phyloP scores from a whole-genome alignment of 179 eudicot genomes.

The Silene coronaria region DNA sequence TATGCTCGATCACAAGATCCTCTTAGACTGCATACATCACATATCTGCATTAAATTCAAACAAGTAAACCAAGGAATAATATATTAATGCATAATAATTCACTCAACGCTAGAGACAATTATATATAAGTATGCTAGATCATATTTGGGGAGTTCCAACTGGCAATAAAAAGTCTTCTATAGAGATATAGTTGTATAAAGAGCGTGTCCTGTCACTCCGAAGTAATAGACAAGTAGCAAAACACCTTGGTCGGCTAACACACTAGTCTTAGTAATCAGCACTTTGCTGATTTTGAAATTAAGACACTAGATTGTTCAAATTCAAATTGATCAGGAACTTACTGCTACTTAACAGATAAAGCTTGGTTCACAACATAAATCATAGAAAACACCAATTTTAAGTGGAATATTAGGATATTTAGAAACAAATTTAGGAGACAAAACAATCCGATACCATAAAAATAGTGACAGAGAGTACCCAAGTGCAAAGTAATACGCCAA shows the following conservation, averaged over 20 bases:
- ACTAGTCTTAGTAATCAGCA: not conserved
- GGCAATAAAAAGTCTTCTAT: not conserved
- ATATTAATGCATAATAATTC: not conserved
- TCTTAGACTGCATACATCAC: constrained; percentile 62
- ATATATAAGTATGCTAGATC: not conserved
- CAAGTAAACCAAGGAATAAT: constrained; percentile 9
- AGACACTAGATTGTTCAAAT: not conserved
- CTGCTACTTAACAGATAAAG: not conserved
- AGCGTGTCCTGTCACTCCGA: not conserved
- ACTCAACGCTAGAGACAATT: constrained; percentile 1
- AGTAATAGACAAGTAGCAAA: not conserved
- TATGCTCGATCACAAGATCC: constrained; percentile 87
- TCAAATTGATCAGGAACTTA: not conserved
- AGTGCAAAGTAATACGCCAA: not conserved
- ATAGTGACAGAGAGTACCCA: not conserved
- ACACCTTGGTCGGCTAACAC: not conserved
- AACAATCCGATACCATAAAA: not conserved
- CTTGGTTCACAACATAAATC: not conserved
- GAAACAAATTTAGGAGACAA: not conserved
- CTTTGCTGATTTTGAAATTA: not conserved
- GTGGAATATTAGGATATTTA: not conserved
- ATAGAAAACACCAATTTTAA: not conserved
- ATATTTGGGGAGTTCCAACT: not conserved
- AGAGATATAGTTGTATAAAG: not conserved
- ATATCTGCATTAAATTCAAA: constrained; percentile 47